Base-by-base conservation (phyloP, 2,329 filamentous ascomycete species). In the Fusarium nanum region DNA sequence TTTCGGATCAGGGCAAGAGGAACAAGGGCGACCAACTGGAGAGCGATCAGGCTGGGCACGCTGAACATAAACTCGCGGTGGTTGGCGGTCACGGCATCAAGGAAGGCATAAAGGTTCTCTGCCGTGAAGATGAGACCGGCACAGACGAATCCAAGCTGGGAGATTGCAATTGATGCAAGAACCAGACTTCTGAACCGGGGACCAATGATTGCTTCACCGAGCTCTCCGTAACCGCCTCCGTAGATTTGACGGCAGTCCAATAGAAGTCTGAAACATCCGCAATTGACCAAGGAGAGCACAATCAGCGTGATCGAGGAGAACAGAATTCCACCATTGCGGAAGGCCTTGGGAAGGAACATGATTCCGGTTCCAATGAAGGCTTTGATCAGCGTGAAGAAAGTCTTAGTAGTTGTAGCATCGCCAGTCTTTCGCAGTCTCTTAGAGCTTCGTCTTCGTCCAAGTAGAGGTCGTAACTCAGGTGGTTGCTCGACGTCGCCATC, bases 361-460 rank as follows among this genome's bases (percentile, higher is more conserved):
- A 94, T 93, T 65, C 92, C 92, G 1, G 92, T 94, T 49, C 92
- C 92, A 57, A 94, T 87, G 73, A 94, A 94, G 2, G 92, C 91
- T 78, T 94, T 94, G 54, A 94, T 82, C 12, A 93, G 83, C 0
- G 91, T 94, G 78, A 93, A 93, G 79, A 94, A 94, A 0, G 92
- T 90, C 81, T 92, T 92, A 41, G 86, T 80, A n/a, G 87, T 90
- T 55, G 87, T 86, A 3, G 92, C 90, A 73, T 92, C 89, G 22
- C 89, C 90, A 37, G 86, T 82, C 45, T 77, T 75, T 13, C 70
- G 64, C 78, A 82, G 47, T 50, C 76, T 72, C 23, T 85, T 80
- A 3, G 87, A 84, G 71, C 83, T 88, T 75, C 82, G 86, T 16
- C 87, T 83, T 30, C 85, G 83, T 5, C 69, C 64, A 22, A 82